Percentiles rank a stretch among this genome's conserved stretches.
Conservation (phyloP, 2,329 filamentous ascomycete species). For the Thielaviopsis musarum region DNA sequence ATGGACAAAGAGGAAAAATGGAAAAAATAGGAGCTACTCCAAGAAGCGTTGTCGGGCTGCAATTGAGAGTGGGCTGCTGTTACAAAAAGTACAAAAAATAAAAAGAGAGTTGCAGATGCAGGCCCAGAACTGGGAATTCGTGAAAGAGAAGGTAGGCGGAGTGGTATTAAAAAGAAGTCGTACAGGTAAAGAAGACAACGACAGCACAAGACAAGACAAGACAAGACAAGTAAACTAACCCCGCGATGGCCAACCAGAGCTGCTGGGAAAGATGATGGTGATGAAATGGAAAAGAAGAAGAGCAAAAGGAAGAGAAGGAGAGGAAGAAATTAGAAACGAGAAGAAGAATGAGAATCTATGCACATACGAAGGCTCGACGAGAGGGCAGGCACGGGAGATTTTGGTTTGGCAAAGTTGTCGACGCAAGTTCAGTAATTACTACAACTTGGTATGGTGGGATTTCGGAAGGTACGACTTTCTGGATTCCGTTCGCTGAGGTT, state of each 20-base stretch:
- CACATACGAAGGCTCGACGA: slow-evolving; percentile 2
- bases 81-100: not conserved
- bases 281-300: slow-evolving; percentile 3
- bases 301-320: not conserved
- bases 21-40: not conserved
- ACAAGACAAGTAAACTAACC: slow-evolving; percentile 7
- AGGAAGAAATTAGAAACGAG: not conserved
- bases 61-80: not conserved
- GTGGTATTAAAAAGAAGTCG: slow-evolving; percentile 9
- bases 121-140: not conserved
- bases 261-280: slow-evolving; percentile 4
- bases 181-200: slow-evolving; percentile 10
- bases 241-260: slow-evolving; percentile 8
- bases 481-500: slow-evolving; percentile 2
- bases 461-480: slow-evolving; percentile 4
- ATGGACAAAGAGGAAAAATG: not conserved
- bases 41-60: not conserved
- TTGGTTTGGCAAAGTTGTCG: slow-evolving; percentile 6
- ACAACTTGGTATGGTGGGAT: not conserved
- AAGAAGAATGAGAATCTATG: not conserved
- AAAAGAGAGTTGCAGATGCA: not conserved
- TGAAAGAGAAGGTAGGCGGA: not conserved
- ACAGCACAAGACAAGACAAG: slow-evolving; percentile 2
- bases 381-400: slow-evolving; percentile 7
- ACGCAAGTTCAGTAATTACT: not conserved